These are phyloP conservation scores for Castanea sativa DNA, from an alignment of 306 rosid species.

Conservation along the genomic window DNA sequence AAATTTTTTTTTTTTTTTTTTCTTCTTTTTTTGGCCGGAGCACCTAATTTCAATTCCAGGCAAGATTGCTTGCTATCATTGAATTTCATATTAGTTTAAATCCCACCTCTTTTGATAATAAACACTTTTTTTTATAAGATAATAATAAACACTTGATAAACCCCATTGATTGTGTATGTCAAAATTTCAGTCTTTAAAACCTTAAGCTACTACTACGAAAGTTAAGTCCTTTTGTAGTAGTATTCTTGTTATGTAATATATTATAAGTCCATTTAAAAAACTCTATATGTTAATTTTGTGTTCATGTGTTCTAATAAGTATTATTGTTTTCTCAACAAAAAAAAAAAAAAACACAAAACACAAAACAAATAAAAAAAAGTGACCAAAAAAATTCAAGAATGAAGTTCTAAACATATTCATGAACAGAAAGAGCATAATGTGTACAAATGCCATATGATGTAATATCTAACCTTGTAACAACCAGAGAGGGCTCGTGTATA, in stretches of 20 bases:
- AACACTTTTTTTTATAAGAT: neutral
- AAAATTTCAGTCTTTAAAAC: too few species aligned
- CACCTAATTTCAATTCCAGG: neutral
- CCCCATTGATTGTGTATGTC: too few species aligned
- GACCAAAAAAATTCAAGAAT: neutral
- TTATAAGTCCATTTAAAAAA: too few species aligned
- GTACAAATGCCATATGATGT: conserved; percentile 1
- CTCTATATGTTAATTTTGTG: too few species aligned
- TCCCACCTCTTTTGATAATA: neutral
- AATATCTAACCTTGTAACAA: neutral
- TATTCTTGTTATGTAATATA: too few species aligned
- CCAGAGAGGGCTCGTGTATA: conserved; percentile 11
- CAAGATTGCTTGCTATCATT: neutral
- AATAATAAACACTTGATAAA: neutral
- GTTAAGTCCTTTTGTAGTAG: too few species aligned
- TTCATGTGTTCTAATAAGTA: too few species aligned
- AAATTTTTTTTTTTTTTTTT: too few species aligned
- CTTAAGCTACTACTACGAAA: too few species aligned
- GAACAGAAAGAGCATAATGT: neutral
- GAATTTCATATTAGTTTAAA: neutral
- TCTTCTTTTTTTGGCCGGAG: too few species aligned
- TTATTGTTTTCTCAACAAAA: too few species aligned
- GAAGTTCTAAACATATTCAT: neutral
- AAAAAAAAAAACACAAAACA: neutral
- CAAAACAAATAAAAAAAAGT: neutral